Conservation (phyloP, 179 eudicot genomes). For the Heliamphora pulchella region DNA sequence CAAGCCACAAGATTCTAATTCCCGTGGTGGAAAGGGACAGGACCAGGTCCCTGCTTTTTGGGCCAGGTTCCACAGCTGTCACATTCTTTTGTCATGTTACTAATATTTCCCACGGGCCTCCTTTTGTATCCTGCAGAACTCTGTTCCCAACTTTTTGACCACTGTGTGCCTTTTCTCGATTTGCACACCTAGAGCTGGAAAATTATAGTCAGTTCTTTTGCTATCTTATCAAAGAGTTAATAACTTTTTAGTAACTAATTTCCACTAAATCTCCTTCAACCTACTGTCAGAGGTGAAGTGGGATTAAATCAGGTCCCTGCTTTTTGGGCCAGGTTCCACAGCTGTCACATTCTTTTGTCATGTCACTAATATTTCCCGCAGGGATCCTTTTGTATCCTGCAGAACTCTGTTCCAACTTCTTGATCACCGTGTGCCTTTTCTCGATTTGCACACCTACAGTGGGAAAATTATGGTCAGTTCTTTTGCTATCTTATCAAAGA, state of each 20-base stretch:
- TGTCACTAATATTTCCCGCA: background rate
- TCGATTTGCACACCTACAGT: too few relatives aligned
- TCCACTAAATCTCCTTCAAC: slow-evolving; percentile 7
- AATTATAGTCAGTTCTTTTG: background rate
- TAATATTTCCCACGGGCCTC: background rate
- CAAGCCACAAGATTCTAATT: too few relatives aligned
- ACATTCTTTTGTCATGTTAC: too few relatives aligned
- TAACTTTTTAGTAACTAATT: background rate
- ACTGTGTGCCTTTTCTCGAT: too few relatives aligned
- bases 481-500: background rate
- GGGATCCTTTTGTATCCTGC: background rate
- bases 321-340: too few relatives aligned
- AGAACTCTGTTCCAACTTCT: too few relatives aligned
- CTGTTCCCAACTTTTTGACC: too few relatives aligned
- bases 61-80: too few relatives aligned
- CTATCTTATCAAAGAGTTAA: background rate
- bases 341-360: too few relatives aligned
- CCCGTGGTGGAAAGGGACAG: background rate
- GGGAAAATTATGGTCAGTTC: background rate
- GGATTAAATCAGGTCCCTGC: background rate
- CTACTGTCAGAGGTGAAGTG: background rate
- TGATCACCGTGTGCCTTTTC: too few relatives aligned
- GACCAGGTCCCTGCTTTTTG: too few relatives aligned
- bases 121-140: too few relatives aligned
- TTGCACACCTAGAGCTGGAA: background rate